Evolutionary conservation across 2,329 filamentous ascomycete species (phyloP).

Genomic region (Berkeleyomyces rouxiae): DNA sequence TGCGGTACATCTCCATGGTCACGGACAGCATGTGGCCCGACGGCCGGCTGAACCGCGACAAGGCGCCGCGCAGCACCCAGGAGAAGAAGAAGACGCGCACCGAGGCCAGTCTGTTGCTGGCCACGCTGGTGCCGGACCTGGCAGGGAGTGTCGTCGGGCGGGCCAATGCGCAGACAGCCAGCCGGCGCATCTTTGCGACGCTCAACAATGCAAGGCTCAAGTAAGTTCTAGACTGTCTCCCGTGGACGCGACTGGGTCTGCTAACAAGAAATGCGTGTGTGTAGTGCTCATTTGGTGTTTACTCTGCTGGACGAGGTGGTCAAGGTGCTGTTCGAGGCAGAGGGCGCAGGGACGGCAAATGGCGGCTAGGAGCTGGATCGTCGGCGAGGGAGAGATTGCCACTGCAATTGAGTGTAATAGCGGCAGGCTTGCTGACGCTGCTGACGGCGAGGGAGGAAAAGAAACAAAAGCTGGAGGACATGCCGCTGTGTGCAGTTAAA

Average conservation of each 20-base stretch:
- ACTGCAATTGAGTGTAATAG: neutral
- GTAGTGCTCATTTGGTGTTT: constrained; percentile 50
- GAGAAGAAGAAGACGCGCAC: constrained; percentile 69
- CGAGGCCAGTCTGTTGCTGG: constrained; percentile 78
- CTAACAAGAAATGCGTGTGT: constrained; percentile 15
- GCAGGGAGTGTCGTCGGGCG: constrained; percentile 86
- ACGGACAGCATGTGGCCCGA: constrained; percentile 68
- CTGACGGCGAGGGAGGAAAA: neutral
- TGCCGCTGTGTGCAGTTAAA: neutral
- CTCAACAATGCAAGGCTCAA: constrained; percentile 85
- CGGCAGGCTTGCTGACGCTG: neutral
- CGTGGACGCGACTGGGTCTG: neutral
- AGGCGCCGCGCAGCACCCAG: constrained; percentile 41
- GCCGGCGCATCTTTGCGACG: constrained; percentile 73
- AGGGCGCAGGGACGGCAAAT: neutral
- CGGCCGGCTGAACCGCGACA: constrained; percentile 36
- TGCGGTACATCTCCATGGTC: constrained; percentile 59
- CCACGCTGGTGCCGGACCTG: constrained; percentile 76
- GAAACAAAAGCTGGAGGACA: neutral
- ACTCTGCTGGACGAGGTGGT: constrained; percentile 57
- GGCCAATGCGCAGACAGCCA: constrained; percentile 79
- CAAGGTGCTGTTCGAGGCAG: constrained; percentile 39
- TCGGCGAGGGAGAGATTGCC: neutral
- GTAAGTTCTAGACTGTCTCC: constrained; percentile 33
- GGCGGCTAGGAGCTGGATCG: no score